Evolutionary conservation across 192 early-diverging fungal genomes (phyloP).

Genomic region (Dispira parvispora): DNA sequence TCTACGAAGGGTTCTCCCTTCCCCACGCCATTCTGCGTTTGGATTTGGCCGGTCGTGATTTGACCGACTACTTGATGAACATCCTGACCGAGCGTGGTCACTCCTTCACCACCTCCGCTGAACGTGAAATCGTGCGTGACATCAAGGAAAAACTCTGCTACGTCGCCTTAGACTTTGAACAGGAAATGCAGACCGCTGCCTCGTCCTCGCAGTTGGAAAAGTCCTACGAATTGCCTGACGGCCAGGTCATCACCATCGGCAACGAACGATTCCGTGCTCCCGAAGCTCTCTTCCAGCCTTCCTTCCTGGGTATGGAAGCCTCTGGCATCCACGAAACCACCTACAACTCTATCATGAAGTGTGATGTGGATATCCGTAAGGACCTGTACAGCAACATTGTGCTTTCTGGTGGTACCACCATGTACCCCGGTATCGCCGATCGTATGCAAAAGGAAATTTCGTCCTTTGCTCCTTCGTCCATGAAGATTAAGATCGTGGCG

Average conservation of each 20-base stretch:
- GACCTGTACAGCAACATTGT: slow-evolving; percentile 32
- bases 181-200: slow-evolving; percentile 28
- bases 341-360: slow-evolving; percentile 29
- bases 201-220: slow-evolving; percentile 25
- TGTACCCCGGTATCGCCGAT: slow-evolving; percentile 33
- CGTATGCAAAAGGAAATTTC: slow-evolving; percentile 37
- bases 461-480: slow-evolving; percentile 31
- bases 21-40: slow-evolving; percentile 27
- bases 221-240: slow-evolving; percentile 33
- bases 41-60: slow-evolving; percentile 32
- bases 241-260: slow-evolving; percentile 38
- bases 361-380: slow-evolving; percentile 30
- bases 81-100: slow-evolving; percentile 42
- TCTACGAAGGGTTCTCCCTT: slow-evolving; percentile 43
- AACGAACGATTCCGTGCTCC: slow-evolving; percentile 41
- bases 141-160: slow-evolving; percentile 49
- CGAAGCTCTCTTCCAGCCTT: slow-evolving; percentile 43
- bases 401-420: slow-evolving; percentile 30
- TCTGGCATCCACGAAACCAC: slow-evolving; percentile 27
- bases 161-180: slow-evolving; percentile 31
- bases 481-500: slow-evolving; percentile 40
- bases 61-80: slow-evolving; percentile 26
- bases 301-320: slow-evolving; percentile 29
- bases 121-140: slow-evolving; percentile 44
- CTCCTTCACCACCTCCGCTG: slow-evolving; percentile 36